These are phyloP conservation scores for Ilex paraguariensis DNA, from an alignment of 305 asterid species.

Conservation along the genomic window DNA sequence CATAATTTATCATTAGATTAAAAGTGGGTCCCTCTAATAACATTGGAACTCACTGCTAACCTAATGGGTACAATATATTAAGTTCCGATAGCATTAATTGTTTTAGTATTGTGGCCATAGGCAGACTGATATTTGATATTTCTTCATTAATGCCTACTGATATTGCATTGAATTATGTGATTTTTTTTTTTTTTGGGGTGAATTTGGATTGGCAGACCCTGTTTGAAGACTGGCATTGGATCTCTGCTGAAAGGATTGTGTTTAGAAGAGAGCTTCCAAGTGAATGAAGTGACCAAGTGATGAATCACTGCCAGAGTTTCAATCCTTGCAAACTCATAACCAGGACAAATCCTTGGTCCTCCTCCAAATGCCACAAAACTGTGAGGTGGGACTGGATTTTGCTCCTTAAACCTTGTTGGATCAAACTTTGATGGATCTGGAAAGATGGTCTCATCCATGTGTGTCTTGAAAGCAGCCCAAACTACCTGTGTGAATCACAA, in stretches of 20 bases:
- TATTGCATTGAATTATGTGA: background rate
- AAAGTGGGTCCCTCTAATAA: too few species aligned
- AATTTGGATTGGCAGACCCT: background rate
- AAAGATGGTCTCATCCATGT: conserved; percentile 23
- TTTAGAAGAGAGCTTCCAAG: background rate
- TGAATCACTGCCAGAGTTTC: background rate
- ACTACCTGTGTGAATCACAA: conserved; percentile 13
- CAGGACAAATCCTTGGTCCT: conserved; percentile 21
- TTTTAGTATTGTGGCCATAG: too few species aligned
- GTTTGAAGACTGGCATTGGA: background rate
- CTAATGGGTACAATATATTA: too few species aligned
- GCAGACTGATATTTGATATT: too few species aligned
- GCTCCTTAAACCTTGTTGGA: conserved; percentile 18
- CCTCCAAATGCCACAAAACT: conserved; percentile 16
- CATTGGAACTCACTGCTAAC: too few species aligned
- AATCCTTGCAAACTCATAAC: background rate
- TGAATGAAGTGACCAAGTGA: background rate
- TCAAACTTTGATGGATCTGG: conserved; percentile 21
- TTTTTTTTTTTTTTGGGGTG: background rate
- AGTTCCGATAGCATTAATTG: too few species aligned
- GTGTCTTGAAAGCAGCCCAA: conserved; percentile 24
- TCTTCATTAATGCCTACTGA: too few species aligned
- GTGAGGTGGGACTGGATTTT: conserved; percentile 16
- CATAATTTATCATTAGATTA: too few species aligned
- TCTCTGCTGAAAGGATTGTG: background rate